Evolutionary conservation across 2,329 filamentous ascomycete genomes (phyloP).

Genomic region (Calonectria pseudoreteaudii): DNA sequence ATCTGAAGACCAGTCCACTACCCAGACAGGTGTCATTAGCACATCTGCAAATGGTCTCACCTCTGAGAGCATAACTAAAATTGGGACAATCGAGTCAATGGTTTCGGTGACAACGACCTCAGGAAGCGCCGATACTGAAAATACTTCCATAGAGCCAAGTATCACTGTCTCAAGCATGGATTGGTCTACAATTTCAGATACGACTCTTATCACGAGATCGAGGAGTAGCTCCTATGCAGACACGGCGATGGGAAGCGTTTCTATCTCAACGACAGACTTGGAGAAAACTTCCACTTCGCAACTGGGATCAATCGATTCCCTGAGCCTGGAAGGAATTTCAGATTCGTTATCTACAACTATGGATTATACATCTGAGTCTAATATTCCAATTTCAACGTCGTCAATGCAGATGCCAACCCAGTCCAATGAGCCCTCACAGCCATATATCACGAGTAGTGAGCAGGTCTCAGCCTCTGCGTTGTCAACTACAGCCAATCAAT

Average conservation of each 20-base stretch:
- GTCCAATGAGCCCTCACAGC: too few species aligned
- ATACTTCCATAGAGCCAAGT: not conserved
- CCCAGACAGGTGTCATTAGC: not conserved
- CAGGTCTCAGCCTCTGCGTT: not conserved
- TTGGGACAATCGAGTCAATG: not conserved
- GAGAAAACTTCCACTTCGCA: not conserved
- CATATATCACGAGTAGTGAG: not conserved
- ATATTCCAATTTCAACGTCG: too few species aligned
- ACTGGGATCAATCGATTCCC: not conserved
- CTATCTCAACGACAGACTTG: not conserved
- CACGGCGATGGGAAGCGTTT: too few species aligned
- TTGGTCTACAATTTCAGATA: not conserved
- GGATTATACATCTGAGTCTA: not conserved
- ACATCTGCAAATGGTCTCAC: not conserved
- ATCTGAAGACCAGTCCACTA: not conserved
- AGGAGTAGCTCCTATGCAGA: not conserved
- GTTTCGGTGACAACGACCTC: too few species aligned
- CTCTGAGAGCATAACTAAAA: not conserved
- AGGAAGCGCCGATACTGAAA: not conserved
- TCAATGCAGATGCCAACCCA: not conserved
- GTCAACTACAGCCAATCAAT: not conserved
- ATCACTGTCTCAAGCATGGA: not conserved
- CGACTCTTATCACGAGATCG: not conserved
- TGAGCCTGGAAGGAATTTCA: too few species aligned
- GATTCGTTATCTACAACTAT: not conserved